Base-by-base conservation (phyloP, 192 early-diverging fungal species). In the Coemansia sp. region DNA sequence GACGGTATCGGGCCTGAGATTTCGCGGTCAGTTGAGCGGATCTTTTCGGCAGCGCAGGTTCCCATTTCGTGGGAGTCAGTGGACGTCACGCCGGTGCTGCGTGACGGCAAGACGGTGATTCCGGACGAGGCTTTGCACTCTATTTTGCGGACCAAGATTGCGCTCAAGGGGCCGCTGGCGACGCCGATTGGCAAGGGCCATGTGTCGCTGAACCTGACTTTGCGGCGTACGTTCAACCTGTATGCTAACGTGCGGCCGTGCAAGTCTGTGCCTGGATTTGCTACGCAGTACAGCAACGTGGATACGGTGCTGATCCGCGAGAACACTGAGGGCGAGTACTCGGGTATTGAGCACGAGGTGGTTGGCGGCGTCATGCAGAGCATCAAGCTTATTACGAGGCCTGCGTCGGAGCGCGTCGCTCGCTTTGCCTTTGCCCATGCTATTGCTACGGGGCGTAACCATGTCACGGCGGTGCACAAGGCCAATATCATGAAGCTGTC, bases 311-410 rank as follows among this genome's bases (percentile, higher is more conserved):
- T 99, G 69, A 99, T 99, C 80, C 93, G 97, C 78, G 97, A 99
- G 83, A 99, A 99, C 90, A 99, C 97, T 20, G 97, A 99, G 85
- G 97, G 97, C 69, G 97, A 99, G 85, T 99, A 99, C 88, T 96
- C 94, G 75, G 97, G 97, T 41, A 97, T 99, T 74, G 97, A 99
- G 85, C 95, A 98, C 84, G 88, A 87, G 69, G 93, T 98, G 4
- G 92, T 98, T 55, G 88, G 92, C 73, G 97, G 97, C 45, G 95
- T 98, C 61, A 94, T 99, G 65, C 97, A 99, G 86, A 95, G 93
- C 70, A 98, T 99, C 87, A 99, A 99, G 88, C 88, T 99, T 73
- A 99, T 99, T 70, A 99, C 97, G 70, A 89, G 89, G 79, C 90
- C 95, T 38, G 97, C 97, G 6, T 96, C 92, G 59, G 90, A 94